Conservation (phyloP, 345 rosid species). For the Noccaea caerulescens region DNA sequence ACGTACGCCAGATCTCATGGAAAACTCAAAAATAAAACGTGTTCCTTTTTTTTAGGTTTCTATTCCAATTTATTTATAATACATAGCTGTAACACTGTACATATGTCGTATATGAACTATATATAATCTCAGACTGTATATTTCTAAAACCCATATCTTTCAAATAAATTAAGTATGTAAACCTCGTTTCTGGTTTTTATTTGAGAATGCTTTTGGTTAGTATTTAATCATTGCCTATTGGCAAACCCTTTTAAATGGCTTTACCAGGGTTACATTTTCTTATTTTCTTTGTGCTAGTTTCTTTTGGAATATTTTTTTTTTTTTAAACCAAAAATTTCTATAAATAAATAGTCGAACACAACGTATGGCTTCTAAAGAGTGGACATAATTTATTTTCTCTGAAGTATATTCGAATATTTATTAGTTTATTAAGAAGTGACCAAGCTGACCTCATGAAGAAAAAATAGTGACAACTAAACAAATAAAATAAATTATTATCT, state of each 20-base stretch:
- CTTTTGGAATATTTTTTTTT: not conserved
- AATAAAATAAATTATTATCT: slow-evolving; percentile 1
- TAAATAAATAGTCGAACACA: no score
- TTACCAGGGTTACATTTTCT: not conserved
- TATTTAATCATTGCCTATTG: no score
- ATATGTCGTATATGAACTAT: not conserved
- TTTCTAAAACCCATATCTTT: no score
- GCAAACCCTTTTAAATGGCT: not conserved
- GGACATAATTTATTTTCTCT: no score
- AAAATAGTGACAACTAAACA: not conserved
- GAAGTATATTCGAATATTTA: not conserved
- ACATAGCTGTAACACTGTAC: not conserved
- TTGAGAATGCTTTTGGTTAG: no score
- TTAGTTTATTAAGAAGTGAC: slow-evolving; percentile 2
- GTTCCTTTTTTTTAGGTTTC: not conserved
- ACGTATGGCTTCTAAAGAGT: no score
- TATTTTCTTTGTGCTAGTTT: not conserved
- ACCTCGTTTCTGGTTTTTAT: not conserved
- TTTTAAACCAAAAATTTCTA: no score
- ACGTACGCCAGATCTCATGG: slow-evolving; percentile 44
- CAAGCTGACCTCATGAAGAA: slow-evolving; percentile 1
- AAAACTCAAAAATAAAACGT: slow-evolving; percentile 18
- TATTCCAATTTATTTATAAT: not conserved
- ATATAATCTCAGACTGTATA: not conserved
- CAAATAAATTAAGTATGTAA: not conserved